These are phyloP conservation scores for Lactifluus piperatus DNA, from an alignment of 768 basidiomycete genomes.

Conservation along the genomic window DNA sequence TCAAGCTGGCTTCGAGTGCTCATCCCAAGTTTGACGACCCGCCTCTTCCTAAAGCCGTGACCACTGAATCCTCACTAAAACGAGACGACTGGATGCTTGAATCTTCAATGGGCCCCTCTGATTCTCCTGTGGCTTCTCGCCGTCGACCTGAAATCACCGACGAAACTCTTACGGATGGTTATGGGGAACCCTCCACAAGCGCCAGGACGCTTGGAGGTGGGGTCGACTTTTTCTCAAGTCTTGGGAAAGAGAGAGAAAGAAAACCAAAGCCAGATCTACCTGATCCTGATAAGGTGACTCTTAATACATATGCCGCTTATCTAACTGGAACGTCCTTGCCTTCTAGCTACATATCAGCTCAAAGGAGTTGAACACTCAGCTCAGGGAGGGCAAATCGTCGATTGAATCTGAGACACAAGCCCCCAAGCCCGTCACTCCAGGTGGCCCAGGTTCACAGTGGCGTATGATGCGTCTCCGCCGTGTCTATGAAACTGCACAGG, in stretches of 20 bases:
- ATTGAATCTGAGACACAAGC: conserved; percentile 35
- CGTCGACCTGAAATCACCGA: conserved; percentile 26
- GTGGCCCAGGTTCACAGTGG: conserved; percentile 92
- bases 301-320: too few species aligned
- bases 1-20: conserved; percentile 59
- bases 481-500: conserved; percentile 84
- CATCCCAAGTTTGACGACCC: conserved; percentile 36
- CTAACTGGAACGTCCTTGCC: conserved; percentile 5
- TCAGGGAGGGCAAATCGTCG: conserved; percentile 36
- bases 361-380: conserved; percentile 52
- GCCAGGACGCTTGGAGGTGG: conserved; percentile 45
- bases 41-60: conserved; percentile 35
- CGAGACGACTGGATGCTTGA: conserved; percentile 90
- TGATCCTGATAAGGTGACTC: conserved; percentile 62
- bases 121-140: conserved; percentile 23
- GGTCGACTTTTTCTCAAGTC: conserved; percentile 82
- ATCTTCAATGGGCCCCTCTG: conserved; percentile 28
- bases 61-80: conserved; percentile 43
- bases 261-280: conserved; percentile 48
- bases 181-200: conserved; percentile 41
- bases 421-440: conserved; percentile 53
- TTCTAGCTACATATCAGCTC: conserved; percentile 50
- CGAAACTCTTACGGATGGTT: conserved; percentile 56
- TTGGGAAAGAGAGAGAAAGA: conserved; percentile 74
- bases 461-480: conserved; percentile 94